Conservation (phyloP, 257 asterid species). For the Pogostemon cablin region DNA sequence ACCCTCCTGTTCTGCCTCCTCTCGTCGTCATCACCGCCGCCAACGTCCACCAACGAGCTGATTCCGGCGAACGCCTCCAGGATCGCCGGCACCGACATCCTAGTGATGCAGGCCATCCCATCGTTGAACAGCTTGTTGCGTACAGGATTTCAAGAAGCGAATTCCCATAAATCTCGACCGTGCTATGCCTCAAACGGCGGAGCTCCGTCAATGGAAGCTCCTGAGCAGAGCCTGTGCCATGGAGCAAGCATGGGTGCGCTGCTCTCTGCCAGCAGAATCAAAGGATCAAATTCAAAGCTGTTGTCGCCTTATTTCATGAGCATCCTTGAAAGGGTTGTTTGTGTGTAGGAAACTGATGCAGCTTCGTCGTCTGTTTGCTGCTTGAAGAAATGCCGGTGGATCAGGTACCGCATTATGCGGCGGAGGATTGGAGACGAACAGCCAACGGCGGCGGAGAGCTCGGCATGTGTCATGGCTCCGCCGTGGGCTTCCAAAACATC, state of each 20-base stretch:
- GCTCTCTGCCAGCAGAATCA: slow-evolving; percentile 50
- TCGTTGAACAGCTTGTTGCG: no score
- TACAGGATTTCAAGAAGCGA: not conserved
- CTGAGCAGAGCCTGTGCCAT: no score
- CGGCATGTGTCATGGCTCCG: slow-evolving; percentile 40
- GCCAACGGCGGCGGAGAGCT: slow-evolving; percentile 45
- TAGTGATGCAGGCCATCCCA: no score
- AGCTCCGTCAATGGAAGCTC: no score
- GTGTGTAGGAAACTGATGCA: slow-evolving; percentile 34
- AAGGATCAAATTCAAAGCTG: slow-evolving; percentile 49
- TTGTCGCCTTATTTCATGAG: slow-evolving; percentile 33
- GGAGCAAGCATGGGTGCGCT: slow-evolving; percentile 39
- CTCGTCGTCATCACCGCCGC: no score
- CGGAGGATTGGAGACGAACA: slow-evolving; percentile 53
- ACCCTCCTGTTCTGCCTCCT: no score
- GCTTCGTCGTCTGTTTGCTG: slow-evolving; percentile 2
- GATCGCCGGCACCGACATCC: no score
- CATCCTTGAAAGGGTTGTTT: slow-evolving; percentile 57
- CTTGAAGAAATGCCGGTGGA: slow-evolving; percentile 48
- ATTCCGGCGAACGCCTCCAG: no score
- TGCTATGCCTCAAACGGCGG: no score
- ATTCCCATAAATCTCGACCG: no score
- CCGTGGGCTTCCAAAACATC: slow-evolving; percentile 51
- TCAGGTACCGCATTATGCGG: slow-evolving; percentile 69
- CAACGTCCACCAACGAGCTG: no score